Evolutionary conservation across 2,329 filamentous ascomycete species (phyloP), one percentile per base, ranked within the genome.

Genomic region (Paecilomyces sp.): DNA sequence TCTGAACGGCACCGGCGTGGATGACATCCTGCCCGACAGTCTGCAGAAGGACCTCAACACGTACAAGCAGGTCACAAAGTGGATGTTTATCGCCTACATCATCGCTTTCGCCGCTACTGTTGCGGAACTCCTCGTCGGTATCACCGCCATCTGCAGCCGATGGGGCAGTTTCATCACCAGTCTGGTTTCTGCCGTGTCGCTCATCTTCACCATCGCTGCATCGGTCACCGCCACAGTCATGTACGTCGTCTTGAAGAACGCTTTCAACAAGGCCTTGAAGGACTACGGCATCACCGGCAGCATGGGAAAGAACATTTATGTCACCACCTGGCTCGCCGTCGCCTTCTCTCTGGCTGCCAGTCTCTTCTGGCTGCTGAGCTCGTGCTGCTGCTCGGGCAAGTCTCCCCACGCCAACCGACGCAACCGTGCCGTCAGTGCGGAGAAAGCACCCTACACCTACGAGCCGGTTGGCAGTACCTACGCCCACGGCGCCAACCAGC

Each of bases 301-400:
- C 56, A 77, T 95, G 72, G 89, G 92, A 77, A 84, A 74, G 31
- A 79, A 81, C 61, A 93, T 89, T 78, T 85, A 94, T 58, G 82
- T 82, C 36, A 78, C 86, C 22, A 85, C 89, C 67, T 97, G 92
- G 91, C 80, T 97, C 61, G 88, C 87, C 52, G 88, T 88, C 47
- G 89, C 85, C 30, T 92, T 95, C 71, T 88, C 88, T 62, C 72
- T 94, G 34, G 90, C 75, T 51, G 88, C 89, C 7, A 85, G 85
- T 64, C 77, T 96, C 71, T 97, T 97, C 88, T 97, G 94, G 93
- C 79, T 92, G 70, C 85, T 95, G 74, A 91, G 87, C 75, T 84
- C 89, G 69, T 97, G 93, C 88, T 97, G 92, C 85, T 96, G 92
- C 82, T 86, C 84, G 67, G 90, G 91, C 54, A 80, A 82, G 67